A percentile compares a stretch with the other conserved stretches of the same genome.
Evolutionary conservation across 805 yeast genomes (phyloP).

Genomic region (Candida nanaspora): DNA sequence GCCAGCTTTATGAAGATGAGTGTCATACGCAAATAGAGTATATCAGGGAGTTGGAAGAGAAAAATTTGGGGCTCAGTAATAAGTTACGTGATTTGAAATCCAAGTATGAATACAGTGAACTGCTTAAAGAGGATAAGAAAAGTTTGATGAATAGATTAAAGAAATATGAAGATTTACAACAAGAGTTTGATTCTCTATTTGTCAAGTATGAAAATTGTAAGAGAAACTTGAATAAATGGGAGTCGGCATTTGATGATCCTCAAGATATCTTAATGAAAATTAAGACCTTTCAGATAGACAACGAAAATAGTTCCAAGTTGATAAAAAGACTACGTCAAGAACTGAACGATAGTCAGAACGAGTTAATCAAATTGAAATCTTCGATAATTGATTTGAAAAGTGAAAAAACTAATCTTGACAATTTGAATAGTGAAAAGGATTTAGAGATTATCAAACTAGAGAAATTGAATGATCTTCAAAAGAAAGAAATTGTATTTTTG

Average conservation of each 20-base stretch:
- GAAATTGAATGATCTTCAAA: conserved; percentile 9
- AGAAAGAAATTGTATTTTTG: conserved; percentile 13
- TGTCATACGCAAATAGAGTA: conserved; percentile 34
- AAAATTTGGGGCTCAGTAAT: conserved; percentile 44
- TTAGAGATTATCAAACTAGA: conserved; percentile 8
- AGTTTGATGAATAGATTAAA: conserved; percentile 32
- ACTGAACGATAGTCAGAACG: conserved; percentile 5
- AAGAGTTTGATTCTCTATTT: conserved; percentile 39
- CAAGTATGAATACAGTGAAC: conserved; percentile 37
- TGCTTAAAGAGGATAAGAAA: conserved; percentile 49
- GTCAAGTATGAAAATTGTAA: conserved; percentile 42
- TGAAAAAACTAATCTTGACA: background rate
- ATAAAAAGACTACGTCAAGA: conserved; percentile 5
- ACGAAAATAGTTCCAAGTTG: background rate
- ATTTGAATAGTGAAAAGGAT: conserved; percentile 2
- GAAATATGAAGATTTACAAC: conserved; percentile 34
- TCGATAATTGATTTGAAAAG: conserved; percentile 1
- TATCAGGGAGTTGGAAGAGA: conserved; percentile 41
- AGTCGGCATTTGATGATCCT: conserved; percentile 27
- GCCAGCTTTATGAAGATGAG: conserved; percentile 24
- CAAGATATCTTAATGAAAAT: conserved; percentile 4
- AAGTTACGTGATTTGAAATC: conserved; percentile 43
- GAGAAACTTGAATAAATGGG: conserved; percentile 42
- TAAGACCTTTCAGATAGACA: conserved; percentile 2
- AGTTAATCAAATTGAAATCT: conserved; percentile 3